Evolutionary conservation across 164 flowering plant genomes (phyloP).

Genomic region (Cinnamomum micranthum): DNA sequence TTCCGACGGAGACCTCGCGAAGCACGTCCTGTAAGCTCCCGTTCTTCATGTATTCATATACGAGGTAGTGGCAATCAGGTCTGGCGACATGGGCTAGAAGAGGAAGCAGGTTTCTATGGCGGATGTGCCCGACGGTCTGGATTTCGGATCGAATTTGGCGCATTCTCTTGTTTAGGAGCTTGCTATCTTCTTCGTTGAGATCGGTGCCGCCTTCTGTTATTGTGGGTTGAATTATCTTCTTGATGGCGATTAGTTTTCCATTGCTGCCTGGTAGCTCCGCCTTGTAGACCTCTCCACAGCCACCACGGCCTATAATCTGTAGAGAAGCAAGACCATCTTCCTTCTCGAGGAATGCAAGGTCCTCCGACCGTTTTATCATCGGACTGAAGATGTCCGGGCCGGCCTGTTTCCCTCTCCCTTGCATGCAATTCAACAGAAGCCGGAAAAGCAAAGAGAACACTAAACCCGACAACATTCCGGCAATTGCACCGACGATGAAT

Average conservation of each 20-base stretch:
- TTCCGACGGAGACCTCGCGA: slow-evolving; percentile 39
- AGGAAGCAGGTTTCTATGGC: slow-evolving; percentile 78
- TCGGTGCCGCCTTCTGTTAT: slow-evolving; percentile 36
- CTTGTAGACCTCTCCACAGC: slow-evolving; percentile 81
- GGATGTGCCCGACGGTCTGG: slow-evolving; percentile 64
- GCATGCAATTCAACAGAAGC: slow-evolving; percentile 29
- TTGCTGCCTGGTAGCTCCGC: slow-evolving; percentile 58
- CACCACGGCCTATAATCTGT: slow-evolving; percentile 72
- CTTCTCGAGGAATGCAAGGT: slow-evolving; percentile 66
- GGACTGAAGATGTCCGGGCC: slow-evolving; percentile 62
- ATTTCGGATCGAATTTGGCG: slow-evolving; percentile 82
- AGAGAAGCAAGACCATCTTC: slow-evolving; percentile 60
- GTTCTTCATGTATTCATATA: slow-evolving; percentile 88
- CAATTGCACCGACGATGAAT: slow-evolving; percentile 51
- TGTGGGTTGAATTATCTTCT: slow-evolving; percentile 57
- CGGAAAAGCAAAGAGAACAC: slow-evolving; percentile 47
- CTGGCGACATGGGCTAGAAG: slow-evolving; percentile 64
- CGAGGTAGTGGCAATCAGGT: slow-evolving; percentile 69
- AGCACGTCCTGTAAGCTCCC: slow-evolving; percentile 80
- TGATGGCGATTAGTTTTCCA: slow-evolving; percentile 69
- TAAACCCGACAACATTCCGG: slow-evolving; percentile 59
- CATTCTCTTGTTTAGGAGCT: slow-evolving; percentile 54
- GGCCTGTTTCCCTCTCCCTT: slow-evolving; percentile 29
- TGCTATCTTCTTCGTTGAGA: slow-evolving; percentile 57
- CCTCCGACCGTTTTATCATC: slow-evolving; percentile 57